A percentile compares a stretch with the other conserved stretches of the same genome.
Evolutionary conservation across 2,329 filamentous ascomycete species (phyloP).

Genomic region (Arthrobotrys musiformis): DNA sequence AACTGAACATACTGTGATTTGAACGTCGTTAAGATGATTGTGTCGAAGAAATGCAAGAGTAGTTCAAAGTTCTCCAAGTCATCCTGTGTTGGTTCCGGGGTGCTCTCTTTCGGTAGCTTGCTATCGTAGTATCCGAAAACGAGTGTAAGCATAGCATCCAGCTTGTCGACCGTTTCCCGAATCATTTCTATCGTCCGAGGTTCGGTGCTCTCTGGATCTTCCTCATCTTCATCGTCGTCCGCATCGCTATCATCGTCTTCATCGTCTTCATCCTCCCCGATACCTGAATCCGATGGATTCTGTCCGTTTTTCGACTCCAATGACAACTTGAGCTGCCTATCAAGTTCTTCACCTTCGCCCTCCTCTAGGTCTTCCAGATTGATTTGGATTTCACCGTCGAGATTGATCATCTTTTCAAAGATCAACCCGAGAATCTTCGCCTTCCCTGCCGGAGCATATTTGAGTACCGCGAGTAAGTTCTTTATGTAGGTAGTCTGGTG

Average conservation of each 20-base stretch:
- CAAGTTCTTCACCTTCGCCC: conserved; percentile 69
- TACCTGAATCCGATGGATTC: conserved; percentile 39
- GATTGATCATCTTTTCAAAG: conserved; percentile 86
- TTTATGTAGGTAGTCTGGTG: conserved; percentile 88
- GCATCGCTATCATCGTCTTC: conserved; percentile 72
- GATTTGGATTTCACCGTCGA: conserved; percentile 93
- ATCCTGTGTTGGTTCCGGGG: conserved; percentile 71
- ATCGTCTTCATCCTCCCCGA: conserved; percentile 60
- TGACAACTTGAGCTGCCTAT: conserved; percentile 68
- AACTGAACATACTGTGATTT: conserved; percentile 95
- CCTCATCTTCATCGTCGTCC: conserved; percentile 73
- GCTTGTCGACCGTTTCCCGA: conserved; percentile 85
- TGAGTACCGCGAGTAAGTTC: conserved; percentile 80
- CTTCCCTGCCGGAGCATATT: conserved; percentile 80
- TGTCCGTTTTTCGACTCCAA: conserved; percentile 55
- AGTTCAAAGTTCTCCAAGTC: conserved; percentile 80
- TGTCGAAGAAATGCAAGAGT: conserved; percentile 84
- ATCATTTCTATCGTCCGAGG: conserved; percentile 74
- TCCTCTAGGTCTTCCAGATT: conserved; percentile 94
- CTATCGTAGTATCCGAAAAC: conserved; percentile 85
- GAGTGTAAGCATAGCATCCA: conserved; percentile 88
- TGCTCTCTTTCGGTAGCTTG: conserved; percentile 68
- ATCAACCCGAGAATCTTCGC: conserved; percentile 84
- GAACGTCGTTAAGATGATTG: conserved; percentile 88
- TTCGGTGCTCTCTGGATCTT: conserved; percentile 65